Conservation (phyloP, 1,284 basidiomycete species). For the Erythrobasidium hasegawianum region DNA sequence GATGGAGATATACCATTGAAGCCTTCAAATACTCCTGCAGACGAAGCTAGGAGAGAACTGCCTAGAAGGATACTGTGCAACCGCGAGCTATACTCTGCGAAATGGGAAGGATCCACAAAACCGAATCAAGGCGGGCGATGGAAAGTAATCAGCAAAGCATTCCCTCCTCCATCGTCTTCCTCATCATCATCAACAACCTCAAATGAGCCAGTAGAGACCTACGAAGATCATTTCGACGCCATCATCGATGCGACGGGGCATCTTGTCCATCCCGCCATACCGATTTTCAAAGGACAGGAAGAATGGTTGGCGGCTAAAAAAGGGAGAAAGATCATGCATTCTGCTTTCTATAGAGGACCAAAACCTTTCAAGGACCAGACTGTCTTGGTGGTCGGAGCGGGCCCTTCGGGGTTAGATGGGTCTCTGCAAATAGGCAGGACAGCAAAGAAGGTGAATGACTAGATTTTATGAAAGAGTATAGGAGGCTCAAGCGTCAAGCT, state of each 20-base stretch:
- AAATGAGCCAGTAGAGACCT: background rate
- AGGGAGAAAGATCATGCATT: slow-evolving; percentile 25
- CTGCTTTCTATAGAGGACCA: slow-evolving; percentile 27
- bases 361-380: slow-evolving; percentile 19
- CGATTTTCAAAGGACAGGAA: slow-evolving; percentile 17
- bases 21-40: background rate
- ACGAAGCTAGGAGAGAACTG: slow-evolving; percentile 17
- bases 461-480: background rate
- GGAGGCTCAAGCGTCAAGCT: too few species aligned
- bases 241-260: slow-evolving; percentile 32
- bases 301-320: slow-evolving; percentile 11
- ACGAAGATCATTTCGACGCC: slow-evolving; percentile 19
- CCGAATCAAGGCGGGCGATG: background rate
- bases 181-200: too few species aligned
- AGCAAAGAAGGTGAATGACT: slow-evolving; percentile 23
- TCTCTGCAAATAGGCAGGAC: slow-evolving; percentile 17
- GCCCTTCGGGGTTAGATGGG: slow-evolving; percentile 27
- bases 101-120: slow-evolving; percentile 11
- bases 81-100: slow-evolving; percentile 22
- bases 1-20: background rate
- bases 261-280: slow-evolving; percentile 22
- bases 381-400: slow-evolving; percentile 22
- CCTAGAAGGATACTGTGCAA: slow-evolving; percentile 23
- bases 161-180: slow-evolving; percentile 9
- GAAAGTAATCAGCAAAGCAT: slow-evolving; percentile 14